Base-by-base conservation (phyloP, 257 asterid genomes). In the Perilla frutescens region DNA sequence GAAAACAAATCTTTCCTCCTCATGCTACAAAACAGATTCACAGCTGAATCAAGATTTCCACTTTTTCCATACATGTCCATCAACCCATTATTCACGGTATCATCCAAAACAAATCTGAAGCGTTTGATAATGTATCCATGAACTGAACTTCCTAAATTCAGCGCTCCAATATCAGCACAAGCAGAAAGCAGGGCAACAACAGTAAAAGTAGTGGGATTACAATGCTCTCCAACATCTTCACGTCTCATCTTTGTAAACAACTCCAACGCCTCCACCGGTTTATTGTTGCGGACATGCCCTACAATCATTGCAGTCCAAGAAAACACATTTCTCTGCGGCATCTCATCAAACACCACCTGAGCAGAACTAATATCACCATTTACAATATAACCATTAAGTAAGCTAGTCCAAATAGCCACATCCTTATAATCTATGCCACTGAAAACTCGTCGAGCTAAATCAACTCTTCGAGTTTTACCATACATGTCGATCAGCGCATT, bases 221-320 rank as follows among this genome's bases (percentile, higher is more conserved):
- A 74, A 8, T 81, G 64, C 56, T 76, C 76, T 68, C 78, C 86
- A n/a, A 6, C 63, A 66, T 90, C 87, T 63, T 76, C 96, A 45
- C 51, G 62, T 68, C 82, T 85, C 97, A 89, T 89, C 77, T 68
- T 78, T 49, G 56, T 69, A 64, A 86, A 91, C 72, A 86, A 66
- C 57, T 84, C 81, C 81, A 89, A 78, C 13, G 91, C 93, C 77
- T 83, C 84, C 50, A 88, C 34, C 8, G 90, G 79, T 39, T 76
- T 81, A 76, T 85, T 86, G 32, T 51, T 68, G 9, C 92, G 96
- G 54, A 87, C 91, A 41, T 74, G 82, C 50, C 97, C 96, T 41
- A 88, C 96, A 44, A 88, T 88, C 97, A 91, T 86, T 4, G 91
- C 85, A 36, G 96, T 89, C 97, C 97, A 91, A 10, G 97, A 86